Evolutionary conservation across 768 basidiomycete genomes (phyloP), one percentile per base, ranked within the genome.

Genomic region (Tricholoma saponaceum): DNA sequence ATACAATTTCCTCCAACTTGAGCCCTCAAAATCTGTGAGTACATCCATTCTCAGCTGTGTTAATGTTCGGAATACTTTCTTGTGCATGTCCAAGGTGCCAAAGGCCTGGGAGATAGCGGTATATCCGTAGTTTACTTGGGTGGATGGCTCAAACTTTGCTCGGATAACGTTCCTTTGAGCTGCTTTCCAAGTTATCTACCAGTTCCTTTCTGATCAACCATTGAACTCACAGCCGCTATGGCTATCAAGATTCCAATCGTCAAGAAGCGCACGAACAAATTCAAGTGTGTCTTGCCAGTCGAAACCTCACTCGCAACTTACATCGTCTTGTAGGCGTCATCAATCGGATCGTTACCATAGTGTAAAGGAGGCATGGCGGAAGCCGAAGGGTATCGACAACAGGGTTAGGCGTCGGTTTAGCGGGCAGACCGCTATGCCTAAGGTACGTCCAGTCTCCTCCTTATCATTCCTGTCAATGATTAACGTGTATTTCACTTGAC

Each of bases 301-400:
- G 55, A 56, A 53, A 54, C 28, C 44, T 53, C 57, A 52, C 44
- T 18, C 59, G 9, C 18, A 4, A n/a, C 51, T 56, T 47, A 59
- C 9, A 28, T 59, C 20, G 10, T 51, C 55, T 56, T 63, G 28
- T 72, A 93, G 92, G 83, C 92, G 96, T 77, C 96, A 98, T 77
- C 96, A 98, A 78, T 96, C 94, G 51, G 96, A 98, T 79, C 90
- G 96, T 71, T 98, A 97, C 82, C 85, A 92, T 74, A 79, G 89
- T 64, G 95, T 98, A 66, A 96, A 96, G 84, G 95, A 97, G 81
- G 82, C 92, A 82, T 99, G 97, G 97, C 85, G 97, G 75, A 99
- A 99, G 82, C 97, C 97, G 66, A 99, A 98, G 87, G 97, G 96
- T 92, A 98, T 98, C 68, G 96, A 98, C 74, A 98, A 98, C 87